These are phyloP conservation scores for Bombardia bombarda DNA, from an alignment of 495 filamentous ascomycete genomes.

Conservation along the genomic window DNA sequence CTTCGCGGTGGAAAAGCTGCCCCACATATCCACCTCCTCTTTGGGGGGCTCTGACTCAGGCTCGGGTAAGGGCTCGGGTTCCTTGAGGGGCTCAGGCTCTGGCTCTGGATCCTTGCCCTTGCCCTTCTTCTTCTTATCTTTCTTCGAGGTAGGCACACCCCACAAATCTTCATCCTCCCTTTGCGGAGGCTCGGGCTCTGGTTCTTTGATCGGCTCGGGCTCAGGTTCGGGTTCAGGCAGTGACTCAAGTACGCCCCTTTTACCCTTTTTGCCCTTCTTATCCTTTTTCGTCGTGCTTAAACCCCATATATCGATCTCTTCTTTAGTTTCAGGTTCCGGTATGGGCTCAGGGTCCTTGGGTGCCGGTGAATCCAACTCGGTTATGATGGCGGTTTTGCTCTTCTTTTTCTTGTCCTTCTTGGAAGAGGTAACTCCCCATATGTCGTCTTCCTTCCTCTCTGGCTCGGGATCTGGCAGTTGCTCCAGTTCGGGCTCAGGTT, in stretches of 20 bases:
- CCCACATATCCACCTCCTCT: neutral
- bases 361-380: slow-evolving; percentile 6
- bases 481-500: slow-evolving; percentile 11
- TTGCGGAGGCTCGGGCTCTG: slow-evolving; percentile 21
- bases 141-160: slow-evolving; percentile 7
- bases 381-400: slow-evolving; percentile 16
- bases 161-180: slow-evolving; percentile 17
- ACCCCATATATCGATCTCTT: slow-evolving; percentile 7
- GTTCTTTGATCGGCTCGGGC: slow-evolving; percentile 4
- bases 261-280: slow-evolving; percentile 15
- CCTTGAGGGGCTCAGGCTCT: slow-evolving; percentile 5
- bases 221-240: slow-evolving; percentile 7
- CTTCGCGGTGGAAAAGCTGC: neutral
- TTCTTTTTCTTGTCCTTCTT: slow-evolving; percentile 28
- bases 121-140: slow-evolving; percentile 20
- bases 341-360: slow-evolving; percentile 7
- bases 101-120: slow-evolving; percentile 2
- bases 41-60: neutral
- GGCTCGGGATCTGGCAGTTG: slow-evolving; percentile 26
- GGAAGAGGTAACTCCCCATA: slow-evolving; percentile 8
- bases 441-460: slow-evolving; percentile 19
- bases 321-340: slow-evolving; percentile 5
- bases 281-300: slow-evolving; percentile 3
- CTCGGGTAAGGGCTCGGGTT: neutral
- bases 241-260: slow-evolving; percentile 5